These are phyloP conservation scores for Favolaschia claudopus DNA, from an alignment of 768 basidiomycete genomes.

Conservation along the genomic window DNA sequence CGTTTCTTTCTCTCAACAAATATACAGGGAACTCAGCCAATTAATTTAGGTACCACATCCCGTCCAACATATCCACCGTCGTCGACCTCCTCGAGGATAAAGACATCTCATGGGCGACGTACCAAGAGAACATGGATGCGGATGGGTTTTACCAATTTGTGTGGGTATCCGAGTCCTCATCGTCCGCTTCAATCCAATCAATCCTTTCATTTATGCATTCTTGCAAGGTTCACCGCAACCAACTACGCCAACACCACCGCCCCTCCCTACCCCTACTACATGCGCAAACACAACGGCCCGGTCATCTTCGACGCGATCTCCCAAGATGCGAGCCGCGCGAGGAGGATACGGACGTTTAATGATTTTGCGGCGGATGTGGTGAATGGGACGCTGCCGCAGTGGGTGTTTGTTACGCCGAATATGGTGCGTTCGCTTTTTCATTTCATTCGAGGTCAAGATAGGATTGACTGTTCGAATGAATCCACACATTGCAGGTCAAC, in stretches of 20 bases:
- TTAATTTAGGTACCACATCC: slow-evolving; percentile 46
- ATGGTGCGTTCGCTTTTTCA: slow-evolving; percentile 33
- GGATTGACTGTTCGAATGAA: too few relatives aligned
- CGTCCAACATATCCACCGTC: slow-evolving; percentile 60
- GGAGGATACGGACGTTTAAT: slow-evolving; percentile 65
- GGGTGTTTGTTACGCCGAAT: slow-evolving; percentile 71
- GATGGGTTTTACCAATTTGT: slow-evolving; percentile 55
- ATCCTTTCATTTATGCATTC: slow-evolving; percentile 32
- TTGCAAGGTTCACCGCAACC: slow-evolving; percentile 41
- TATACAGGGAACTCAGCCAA: too few relatives aligned
- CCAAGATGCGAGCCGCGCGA: slow-evolving; percentile 45
- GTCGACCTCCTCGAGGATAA: slow-evolving; percentile 68
- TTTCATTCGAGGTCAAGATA: too few relatives aligned
- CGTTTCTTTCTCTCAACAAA: too few relatives aligned
- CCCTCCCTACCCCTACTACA: slow-evolving; percentile 56
- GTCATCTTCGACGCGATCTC: slow-evolving; percentile 61
- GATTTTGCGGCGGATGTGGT: slow-evolving; percentile 65
- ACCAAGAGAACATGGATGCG: slow-evolving; percentile 65
- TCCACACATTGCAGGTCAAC: too few relatives aligned
- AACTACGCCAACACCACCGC: slow-evolving; percentile 47
- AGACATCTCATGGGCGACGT: slow-evolving; percentile 66
- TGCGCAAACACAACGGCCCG: slow-evolving; percentile 64
- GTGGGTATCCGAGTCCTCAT: too few relatives aligned
- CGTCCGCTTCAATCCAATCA: background rate
- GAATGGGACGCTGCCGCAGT: slow-evolving; percentile 59